Base-by-base conservation (phyloP, 2,329 filamentous ascomycete genomes). In the Epichloe coenophiala region DNA sequence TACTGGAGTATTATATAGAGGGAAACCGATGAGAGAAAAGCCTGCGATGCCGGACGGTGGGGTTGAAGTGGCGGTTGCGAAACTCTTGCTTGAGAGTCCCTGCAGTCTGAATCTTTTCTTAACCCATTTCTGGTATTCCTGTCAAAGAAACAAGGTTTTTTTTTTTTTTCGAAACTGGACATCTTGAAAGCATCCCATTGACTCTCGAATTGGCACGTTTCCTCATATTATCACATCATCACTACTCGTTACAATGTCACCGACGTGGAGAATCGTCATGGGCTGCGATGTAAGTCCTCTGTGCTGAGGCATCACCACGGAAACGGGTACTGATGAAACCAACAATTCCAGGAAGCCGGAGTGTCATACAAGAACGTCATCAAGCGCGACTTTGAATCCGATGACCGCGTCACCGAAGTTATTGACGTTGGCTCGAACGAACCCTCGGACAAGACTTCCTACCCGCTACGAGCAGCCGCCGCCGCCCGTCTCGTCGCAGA, bases 331-430 rank as follows among this genome's bases (percentile, higher is more conserved):
- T 21, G 8, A 48, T 21, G 48, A 2, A 13, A n/a, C 21, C 11
- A 31, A 40, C 38, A 2, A 39, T 3, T 2, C 19, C 50, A 77
- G 73, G 84, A 88, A 59, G 86, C 86, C 53, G 88, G 88, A 63
- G 76, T 85, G 60, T 71, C 69, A 58, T 93, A 93, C 78, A 93
- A 91, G 68, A 79, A 82, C 63, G 78, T 80, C 58, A 83, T 94
- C 70, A 87, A 86, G 63, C 72, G 75, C 48, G 82, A 88, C 61
- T 79, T 94, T 54, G 74, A 83, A 57, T 72, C 77, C 45, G 78
- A 86, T 67, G 68, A 77, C 3, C 79, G 81, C 54, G 85, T 94
- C 56, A 68, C 73, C 51, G 74, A 77, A 54, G 74, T 93, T 56
- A 74, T 78, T 54, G 88, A 94, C 61, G 85, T 93, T 47, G 88